These are phyloP conservation scores for Saccharomycopsis microspora DNA, from an alignment of 805 yeast species.

Conservation along the genomic window DNA sequence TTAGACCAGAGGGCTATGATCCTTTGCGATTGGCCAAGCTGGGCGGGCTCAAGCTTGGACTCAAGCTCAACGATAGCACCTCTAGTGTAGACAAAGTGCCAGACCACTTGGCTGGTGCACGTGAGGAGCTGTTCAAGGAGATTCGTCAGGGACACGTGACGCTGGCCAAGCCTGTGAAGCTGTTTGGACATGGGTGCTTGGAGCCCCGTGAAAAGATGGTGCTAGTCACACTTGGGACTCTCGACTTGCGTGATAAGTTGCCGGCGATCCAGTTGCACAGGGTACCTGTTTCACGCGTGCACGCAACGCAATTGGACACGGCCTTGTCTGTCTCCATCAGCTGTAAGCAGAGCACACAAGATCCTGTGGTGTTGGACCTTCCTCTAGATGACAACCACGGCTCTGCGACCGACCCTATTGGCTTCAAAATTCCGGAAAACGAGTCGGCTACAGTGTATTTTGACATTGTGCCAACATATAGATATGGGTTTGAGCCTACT, in stretches of 20 bases:
- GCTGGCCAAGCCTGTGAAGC: constrained; percentile 46
- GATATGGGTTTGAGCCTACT: constrained; percentile 25
- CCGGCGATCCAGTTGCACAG: constrained; percentile 58
- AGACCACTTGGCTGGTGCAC: not conserved
- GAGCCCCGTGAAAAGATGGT: constrained; percentile 53
- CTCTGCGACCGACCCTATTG: constrained; percentile 47
- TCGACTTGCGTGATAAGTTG: constrained; percentile 52
- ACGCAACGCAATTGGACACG: constrained; percentile 78
- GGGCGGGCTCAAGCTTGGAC: not conserved
- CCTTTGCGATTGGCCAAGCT: constrained; percentile 18
- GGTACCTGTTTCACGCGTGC: constrained; percentile 66
- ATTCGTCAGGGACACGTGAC: constrained; percentile 1
- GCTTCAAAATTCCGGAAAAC: constrained; percentile 47
- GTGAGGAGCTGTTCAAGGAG: constrained; percentile 11
- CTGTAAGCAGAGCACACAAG: constrained; percentile 30
- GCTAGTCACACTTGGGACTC: constrained; percentile 78
- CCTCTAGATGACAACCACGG: constrained; percentile 60
- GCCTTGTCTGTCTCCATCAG: constrained; percentile 64
- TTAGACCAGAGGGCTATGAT: constrained; percentile 38
- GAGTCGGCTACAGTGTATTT: constrained; percentile 53
- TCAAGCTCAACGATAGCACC: constrained; percentile 8
- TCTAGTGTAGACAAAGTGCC: constrained; percentile 19
- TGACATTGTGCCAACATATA: constrained; percentile 86
- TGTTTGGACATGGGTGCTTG: constrained; percentile 77
- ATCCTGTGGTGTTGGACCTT: constrained; percentile 58